Base-by-base conservation (phyloP, 306 rosid genomes). In the Mucuna pruriens region DNA sequence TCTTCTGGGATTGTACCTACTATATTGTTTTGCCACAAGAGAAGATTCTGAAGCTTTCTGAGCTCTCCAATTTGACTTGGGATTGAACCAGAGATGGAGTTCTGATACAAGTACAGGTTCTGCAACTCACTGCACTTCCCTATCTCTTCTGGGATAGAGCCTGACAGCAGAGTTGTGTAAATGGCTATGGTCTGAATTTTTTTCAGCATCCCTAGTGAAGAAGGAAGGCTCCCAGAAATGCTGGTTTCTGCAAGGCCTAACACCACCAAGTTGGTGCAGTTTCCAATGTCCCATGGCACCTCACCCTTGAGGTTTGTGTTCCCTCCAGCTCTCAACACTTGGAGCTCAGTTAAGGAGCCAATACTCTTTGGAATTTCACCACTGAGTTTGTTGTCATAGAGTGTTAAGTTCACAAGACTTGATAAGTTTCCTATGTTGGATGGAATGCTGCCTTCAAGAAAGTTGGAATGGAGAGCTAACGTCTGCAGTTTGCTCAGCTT, bases 91-190 rank as follows among this genome's bases (percentile, higher is more conserved):
- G 93, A 87, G 46, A 91, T 86, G 8, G 90, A 82, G 77, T 92
- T 92, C 86, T 92, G 90, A 72, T 90, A 91, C 93, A 94, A 81
- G 83, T 84, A 90, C 62, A 94, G 81, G 40, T 82, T 79, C 88
- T 86, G 91, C 85, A 94, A 57, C 85, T 91, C 94, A 61, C 89
- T 88, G 89, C 97, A 92, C 78, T 91, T 87, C 38, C 89, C 97
- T 45, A 94, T 94, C 85, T 89, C 97, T 86, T 92, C 98, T n/a
- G 98, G 97, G 49, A 94, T 88, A 40, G 93, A 82, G 83, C 94
- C 94, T 2, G 92, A 86, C 33, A 94, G 61, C 15, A 71, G 85
- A 71, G 93, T 73, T 40, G 93, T 88, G 88, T 94, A 94, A 26
- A 94, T 69, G 83, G 92, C 91, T 19, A 94, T 84, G 55, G 88